These are phyloP conservation scores for Cnidoscolus chayamansa DNA, from an alignment of 441 rosid genomes.

Conservation along the genomic window DNA sequence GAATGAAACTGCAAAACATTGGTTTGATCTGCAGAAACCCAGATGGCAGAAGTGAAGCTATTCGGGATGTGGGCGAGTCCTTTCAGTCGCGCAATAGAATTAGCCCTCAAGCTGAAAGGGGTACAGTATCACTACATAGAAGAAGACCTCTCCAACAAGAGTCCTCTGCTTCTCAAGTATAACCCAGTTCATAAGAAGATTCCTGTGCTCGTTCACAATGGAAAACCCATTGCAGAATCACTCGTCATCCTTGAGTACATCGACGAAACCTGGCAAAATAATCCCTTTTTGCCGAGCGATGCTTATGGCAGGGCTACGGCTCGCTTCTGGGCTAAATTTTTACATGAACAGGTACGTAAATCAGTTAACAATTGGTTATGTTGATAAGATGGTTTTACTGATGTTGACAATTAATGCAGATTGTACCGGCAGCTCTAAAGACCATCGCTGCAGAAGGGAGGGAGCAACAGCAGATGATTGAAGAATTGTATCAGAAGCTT, in stretches of 20 bases:
- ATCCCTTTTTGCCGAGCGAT: no score
- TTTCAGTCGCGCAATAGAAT: conserved; percentile 36
- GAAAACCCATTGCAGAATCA: conserved; percentile 40
- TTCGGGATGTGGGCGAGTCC: conserved; percentile 43
- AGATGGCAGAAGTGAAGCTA: conserved; percentile 39
- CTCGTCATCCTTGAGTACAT: conserved; percentile 33
- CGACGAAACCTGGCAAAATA: no score
- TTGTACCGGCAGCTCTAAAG: not conserved
- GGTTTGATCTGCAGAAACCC: not conserved
- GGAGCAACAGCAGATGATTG: not conserved
- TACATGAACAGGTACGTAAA: no score
- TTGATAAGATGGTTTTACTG: not conserved
- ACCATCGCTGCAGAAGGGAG: not conserved
- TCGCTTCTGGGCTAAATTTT: no score
- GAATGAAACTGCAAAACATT: no score
- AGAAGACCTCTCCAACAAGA: conserved; percentile 37
- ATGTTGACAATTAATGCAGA: not conserved
- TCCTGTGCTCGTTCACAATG: conserved; percentile 45
- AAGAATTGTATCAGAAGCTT: not conserved
- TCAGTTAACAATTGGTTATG: not conserved
- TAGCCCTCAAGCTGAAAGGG: conserved; percentile 47
- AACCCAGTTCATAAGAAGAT: conserved; percentile 42
- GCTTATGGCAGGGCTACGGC: no score
- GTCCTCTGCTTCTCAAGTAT: conserved; percentile 32
- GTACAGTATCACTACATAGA: conserved; percentile 35